Base-by-base conservation (phyloP, 1,284 basidiomycete genomes). In the Mycocalia duriaeana region DNA sequence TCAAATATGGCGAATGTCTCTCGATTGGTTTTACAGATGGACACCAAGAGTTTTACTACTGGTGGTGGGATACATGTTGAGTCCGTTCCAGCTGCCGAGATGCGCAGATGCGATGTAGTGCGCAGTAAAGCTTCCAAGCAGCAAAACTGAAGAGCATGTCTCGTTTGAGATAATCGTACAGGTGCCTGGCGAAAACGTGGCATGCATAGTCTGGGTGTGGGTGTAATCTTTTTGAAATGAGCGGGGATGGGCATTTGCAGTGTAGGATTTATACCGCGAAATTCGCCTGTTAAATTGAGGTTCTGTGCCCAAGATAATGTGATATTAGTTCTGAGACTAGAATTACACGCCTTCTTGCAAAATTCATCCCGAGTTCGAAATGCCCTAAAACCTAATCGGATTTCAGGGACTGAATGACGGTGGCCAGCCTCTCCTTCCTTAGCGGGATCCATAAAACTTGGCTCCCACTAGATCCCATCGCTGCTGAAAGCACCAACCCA, bases 401-500 rank as follows among this genome's bases (percentile, higher is more conserved):
- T 19, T 63, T 48, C 14, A 71, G 52, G 9, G 61, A 59, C 23
- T 57, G 53, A 5, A 80, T 56, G 5, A 80, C 69, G 50, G 58
- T 69, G 18, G 58, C 58, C 54, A 85, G 58, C 54, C 82, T 71
- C 55, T 89, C 86, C 60, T 83, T 84, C 49, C 86, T 73, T 53
- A 94, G 61, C 1, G 89, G 89, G 55, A 94, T 86, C 91, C 91
- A 94, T 34, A 92, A 68, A 59, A 79, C 66, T 58, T 88, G 82
- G 16, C 75, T 78, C n/a, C 65, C 73, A 22, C 68, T 76, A 50
- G 62, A 68, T 54, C 65, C 63, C 43, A 67, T 65, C 54, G 70
- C 67, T 20, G 59, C 67, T 16, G 75, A 72, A 14, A 89, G 71
- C 13, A 96, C 81, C 56, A 96, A 63, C 2, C 82, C 82, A 58